Percentiles rank a stretch among this genome's conserved stretches.
These are phyloP conservation scores for Kregervanrija delftensis DNA, from an alignment of 805 yeast species.

Conservation along the genomic window DNA sequence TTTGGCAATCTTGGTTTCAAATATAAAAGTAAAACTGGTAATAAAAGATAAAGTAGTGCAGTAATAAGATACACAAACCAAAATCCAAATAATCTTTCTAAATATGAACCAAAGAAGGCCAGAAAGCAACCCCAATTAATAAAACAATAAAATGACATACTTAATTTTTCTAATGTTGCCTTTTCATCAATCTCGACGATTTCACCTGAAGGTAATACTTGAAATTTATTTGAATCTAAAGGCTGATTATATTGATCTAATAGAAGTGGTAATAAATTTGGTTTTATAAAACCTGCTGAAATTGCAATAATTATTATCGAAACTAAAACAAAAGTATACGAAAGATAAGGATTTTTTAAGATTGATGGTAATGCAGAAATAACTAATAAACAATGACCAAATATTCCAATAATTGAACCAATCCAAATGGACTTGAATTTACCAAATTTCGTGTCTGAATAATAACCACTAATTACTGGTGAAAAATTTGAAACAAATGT, in stretches of 20 bases:
- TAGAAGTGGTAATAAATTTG: constrained; percentile 41
- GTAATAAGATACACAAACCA: constrained; percentile 47
- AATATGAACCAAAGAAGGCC: constrained; percentile 40
- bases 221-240: constrained; percentile 44
- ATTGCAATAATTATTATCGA: constrained; percentile 33
- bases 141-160: constrained; percentile 44
- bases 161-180: constrained; percentile 32
- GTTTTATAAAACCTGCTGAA: constrained; percentile 49
- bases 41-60: constrained; percentile 42
- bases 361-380: constrained; percentile 40
- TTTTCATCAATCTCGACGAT: constrained; percentile 49
- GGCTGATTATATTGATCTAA: constrained; percentile 58
- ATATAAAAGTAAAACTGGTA: constrained; percentile 38
- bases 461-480: constrained; percentile 44
- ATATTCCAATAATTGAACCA: constrained; percentile 38
- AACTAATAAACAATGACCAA: constrained; percentile 41
- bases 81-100: constrained; percentile 42
- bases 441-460: constrained; percentile 44
- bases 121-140: constrained; percentile 48
- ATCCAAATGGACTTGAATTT: constrained; percentile 40
- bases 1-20: constrained; percentile 29
- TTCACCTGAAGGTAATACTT: constrained; percentile 39
- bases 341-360: constrained; percentile 21
- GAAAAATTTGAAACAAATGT: constrained; percentile 41
- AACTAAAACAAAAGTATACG: constrained; percentile 30